Evolutionary conservation across 2,329 filamentous ascomycete species (phyloP).

Genomic region (Phaeosphaeria sp.): DNA sequence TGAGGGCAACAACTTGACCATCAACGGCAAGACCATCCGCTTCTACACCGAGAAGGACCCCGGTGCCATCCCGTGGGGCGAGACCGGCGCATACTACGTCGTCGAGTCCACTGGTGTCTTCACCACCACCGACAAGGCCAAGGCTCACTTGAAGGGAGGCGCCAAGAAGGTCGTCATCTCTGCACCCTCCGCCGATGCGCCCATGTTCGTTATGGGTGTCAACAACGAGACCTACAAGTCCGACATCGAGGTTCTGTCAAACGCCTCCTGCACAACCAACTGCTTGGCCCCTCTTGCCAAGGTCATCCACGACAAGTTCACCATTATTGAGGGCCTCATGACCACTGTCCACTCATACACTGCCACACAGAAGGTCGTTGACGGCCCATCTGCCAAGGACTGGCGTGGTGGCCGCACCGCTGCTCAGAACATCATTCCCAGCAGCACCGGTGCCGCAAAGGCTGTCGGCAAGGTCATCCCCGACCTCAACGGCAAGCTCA

Average conservation of each 20-base stretch:
- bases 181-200: slow-evolving; percentile 90
- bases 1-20: slow-evolving; percentile 73
- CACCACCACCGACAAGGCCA: slow-evolving; percentile 97
- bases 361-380: slow-evolving; percentile 99
- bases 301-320: slow-evolving; percentile 98
- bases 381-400: slow-evolving; percentile 97
- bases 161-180: slow-evolving; percentile 94
- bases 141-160: slow-evolving; percentile 91
- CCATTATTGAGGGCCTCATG: slow-evolving; percentile 98
- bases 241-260: slow-evolving; percentile 93
- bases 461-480: slow-evolving; percentile 99
- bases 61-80: slow-evolving; percentile 84
- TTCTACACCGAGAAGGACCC: slow-evolving; percentile 96
- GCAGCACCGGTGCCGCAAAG: slow-evolving; percentile 99
- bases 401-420: slow-evolving; percentile 99
- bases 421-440: slow-evolving; percentile 99
- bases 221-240: slow-evolving; percentile 94
- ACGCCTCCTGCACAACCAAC: slow-evolving; percentile 99
- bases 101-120: slow-evolving; percentile 99
- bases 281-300: slow-evolving; percentile 99
- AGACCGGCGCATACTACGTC: slow-evolving; percentile 89
- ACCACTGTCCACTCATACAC: slow-evolving; percentile 99
- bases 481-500: slow-evolving; percentile 97
- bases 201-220: slow-evolving; percentile 99
- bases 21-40: slow-evolving; percentile 94